These are phyloP conservation scores for Boechera stricta DNA, from an alignment of 345 rosid species.

Conservation along the genomic window DNA sequence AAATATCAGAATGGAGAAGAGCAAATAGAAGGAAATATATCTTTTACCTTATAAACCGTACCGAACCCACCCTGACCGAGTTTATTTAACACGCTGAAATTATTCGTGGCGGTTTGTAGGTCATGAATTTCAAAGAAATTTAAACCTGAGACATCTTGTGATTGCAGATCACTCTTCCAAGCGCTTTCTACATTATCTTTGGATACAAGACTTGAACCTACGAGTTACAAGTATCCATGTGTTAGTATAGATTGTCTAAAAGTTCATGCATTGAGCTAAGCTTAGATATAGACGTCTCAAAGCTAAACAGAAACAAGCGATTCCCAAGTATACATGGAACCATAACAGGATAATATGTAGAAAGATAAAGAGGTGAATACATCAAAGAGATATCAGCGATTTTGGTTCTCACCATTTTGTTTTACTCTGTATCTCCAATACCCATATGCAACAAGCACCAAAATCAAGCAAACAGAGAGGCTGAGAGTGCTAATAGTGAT, in stretches of 20 bases:
- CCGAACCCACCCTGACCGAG: slow-evolving; percentile 51
- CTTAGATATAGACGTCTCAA: background rate
- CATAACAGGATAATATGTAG: background rate
- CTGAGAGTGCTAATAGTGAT: slow-evolving; percentile 31
- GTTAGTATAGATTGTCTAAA: slow-evolving; percentile 3
- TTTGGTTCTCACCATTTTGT: slow-evolving; percentile 33
- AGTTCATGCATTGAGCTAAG: slow-evolving; percentile 1
- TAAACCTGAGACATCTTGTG: slow-evolving; percentile 40
- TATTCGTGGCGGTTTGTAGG: slow-evolving; percentile 39
- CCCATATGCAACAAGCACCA: slow-evolving; percentile 31
- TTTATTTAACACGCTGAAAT: slow-evolving; percentile 33
- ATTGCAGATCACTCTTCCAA: slow-evolving; percentile 41
- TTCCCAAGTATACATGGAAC: background rate
- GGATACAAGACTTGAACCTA: slow-evolving; percentile 28
- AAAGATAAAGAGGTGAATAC: background rate
- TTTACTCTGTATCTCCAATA: slow-evolving; percentile 42
- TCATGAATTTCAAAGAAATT: slow-evolving; percentile 39
- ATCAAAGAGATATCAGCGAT: background rate
- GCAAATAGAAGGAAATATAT: background rate
- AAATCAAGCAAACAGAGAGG: slow-evolving; percentile 31
- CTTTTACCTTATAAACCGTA: slow-evolving; percentile 44
- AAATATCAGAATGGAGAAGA: slow-evolving; percentile 13
- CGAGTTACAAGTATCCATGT: slow-evolving; percentile 8
- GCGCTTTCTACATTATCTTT: slow-evolving; percentile 28
- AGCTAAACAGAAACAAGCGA: background rate